A percentile compares a stretch with the other conserved stretches of the same genome.
Evolutionary conservation across 148 eudicot genomes (phyloP).

Genomic region (Fallopia convolvulus): DNA sequence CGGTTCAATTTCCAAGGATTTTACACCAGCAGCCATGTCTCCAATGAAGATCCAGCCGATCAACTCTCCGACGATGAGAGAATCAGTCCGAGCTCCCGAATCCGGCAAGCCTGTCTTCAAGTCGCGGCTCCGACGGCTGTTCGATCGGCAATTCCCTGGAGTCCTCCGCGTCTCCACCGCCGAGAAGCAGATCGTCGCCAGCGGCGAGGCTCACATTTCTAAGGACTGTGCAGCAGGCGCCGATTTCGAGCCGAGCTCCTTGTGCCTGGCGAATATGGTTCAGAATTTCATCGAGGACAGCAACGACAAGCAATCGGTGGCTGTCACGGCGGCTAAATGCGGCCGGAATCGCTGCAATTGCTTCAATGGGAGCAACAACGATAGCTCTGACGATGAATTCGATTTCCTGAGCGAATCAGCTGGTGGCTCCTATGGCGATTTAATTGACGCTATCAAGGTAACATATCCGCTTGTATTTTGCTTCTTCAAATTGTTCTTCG

Average conservation of each 20-base stretch:
- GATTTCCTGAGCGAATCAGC: slow-evolving; percentile 24
- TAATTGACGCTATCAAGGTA: slow-evolving; percentile 45
- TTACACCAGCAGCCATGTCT: slow-evolving; percentile 25
- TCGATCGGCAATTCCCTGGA: slow-evolving; percentile 51
- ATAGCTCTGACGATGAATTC: slow-evolving; percentile 57
- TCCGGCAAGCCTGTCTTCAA: slow-evolving; percentile 40
- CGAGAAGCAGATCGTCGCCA: slow-evolving; percentile 17
- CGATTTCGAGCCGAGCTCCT: slow-evolving; percentile 20
- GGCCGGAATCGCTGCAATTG: slow-evolving; percentile 66
- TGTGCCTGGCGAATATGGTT: slow-evolving; percentile 16
- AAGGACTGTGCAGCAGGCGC: slow-evolving; percentile 6
- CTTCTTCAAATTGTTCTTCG: not conserved
- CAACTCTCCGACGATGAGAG: slow-evolving; percentile 25
- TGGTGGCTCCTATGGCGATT: slow-evolving; percentile 16
- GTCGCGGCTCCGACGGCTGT: slow-evolving; percentile 56
- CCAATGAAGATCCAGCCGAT: slow-evolving; percentile 70
- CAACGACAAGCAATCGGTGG: slow-evolving; percentile 15
- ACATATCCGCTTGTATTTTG: not conserved
- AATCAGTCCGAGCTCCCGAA: slow-evolving; percentile 29
- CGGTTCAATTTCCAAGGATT: not conserved
- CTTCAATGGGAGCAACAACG: slow-evolving; percentile 52
- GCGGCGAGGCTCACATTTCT: not conserved
- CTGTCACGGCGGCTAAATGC: slow-evolving; percentile 18
- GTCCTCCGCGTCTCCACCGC: slow-evolving; percentile 34
- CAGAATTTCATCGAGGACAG: slow-evolving; percentile 19